Evolutionary conservation across 805 yeast genomes (phyloP).

Genomic region (Debaryomyces hansenii): DNA sequence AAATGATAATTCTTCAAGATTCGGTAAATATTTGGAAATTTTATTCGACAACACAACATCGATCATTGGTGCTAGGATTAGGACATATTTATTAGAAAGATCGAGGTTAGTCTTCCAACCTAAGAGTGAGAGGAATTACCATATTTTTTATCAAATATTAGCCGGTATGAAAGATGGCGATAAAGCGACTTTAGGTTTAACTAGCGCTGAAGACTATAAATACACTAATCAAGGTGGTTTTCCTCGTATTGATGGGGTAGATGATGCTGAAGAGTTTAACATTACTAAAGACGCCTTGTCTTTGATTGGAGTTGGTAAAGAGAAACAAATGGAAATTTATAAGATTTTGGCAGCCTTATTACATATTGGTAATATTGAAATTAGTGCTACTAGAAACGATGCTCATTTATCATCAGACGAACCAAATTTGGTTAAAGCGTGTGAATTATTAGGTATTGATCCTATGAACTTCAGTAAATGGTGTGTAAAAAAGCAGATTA

Average conservation of each 20-base stretch:
- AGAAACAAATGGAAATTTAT: slow-evolving; percentile 67
- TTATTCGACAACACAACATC: slow-evolving; percentile 71
- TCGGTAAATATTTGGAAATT: slow-evolving; percentile 94
- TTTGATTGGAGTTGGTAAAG: slow-evolving; percentile 69
- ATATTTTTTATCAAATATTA: slow-evolving; percentile 87
- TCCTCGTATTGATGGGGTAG: slow-evolving; percentile 68
- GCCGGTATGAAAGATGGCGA: slow-evolving; percentile 64
- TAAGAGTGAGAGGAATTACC: slow-evolving; percentile 86
- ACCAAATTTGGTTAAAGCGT: slow-evolving; percentile 77
- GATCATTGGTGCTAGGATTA: slow-evolving; percentile 90
- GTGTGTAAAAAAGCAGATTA: slow-evolving; percentile 89
- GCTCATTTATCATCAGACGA: slow-evolving; percentile 84
- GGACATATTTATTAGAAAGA: slow-evolving; percentile 91
- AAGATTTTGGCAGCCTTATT: slow-evolving; percentile 81
- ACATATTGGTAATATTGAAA: slow-evolving; percentile 89
- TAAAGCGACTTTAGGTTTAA: slow-evolving; percentile 59
- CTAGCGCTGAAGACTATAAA: slow-evolving; percentile 64
- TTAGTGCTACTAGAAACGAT: slow-evolving; percentile 80
- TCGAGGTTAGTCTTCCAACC: slow-evolving; percentile 96
- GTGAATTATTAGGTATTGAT: slow-evolving; percentile 81
- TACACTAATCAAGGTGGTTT: slow-evolving; percentile 91
- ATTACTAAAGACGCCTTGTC: slow-evolving; percentile 75
- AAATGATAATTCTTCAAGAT: slow-evolving; percentile 96
- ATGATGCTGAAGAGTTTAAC: slow-evolving; percentile 76
- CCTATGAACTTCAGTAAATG: slow-evolving; percentile 77